Evolutionary conservation across 2,329 filamentous ascomycete genomes (phyloP).

Genomic region (Grosmannia serpens): DNA sequence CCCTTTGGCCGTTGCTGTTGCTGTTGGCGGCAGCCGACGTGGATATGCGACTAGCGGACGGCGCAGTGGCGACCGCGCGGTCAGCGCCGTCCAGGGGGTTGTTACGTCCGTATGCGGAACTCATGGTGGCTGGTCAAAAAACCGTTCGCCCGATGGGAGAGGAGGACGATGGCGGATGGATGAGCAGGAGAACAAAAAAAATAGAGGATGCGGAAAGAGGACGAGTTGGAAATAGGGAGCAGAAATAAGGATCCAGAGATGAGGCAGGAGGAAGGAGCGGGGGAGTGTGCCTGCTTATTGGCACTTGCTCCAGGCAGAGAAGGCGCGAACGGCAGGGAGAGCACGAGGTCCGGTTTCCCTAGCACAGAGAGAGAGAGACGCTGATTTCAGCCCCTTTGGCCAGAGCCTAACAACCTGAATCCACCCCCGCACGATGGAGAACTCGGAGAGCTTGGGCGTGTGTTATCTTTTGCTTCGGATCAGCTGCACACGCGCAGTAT

Average conservation of each 20-base stretch:
- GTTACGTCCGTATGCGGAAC: slow-evolving; percentile 2
- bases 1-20: background rate
- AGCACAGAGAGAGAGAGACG: no score
- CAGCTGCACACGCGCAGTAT: background rate
- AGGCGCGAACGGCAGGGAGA: slow-evolving; percentile 1
- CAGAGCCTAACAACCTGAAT: background rate
- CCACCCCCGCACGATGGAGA: background rate
- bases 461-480: background rate
- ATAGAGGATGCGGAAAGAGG: background rate
- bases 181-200: background rate
- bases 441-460: no score
- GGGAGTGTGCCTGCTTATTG: background rate
- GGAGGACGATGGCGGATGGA: background rate
- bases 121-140: background rate
- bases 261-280: background rate
- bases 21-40: background rate
- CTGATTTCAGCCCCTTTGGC: background rate
- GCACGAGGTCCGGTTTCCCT: background rate
- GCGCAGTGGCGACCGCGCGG: slow-evolving; percentile 1
- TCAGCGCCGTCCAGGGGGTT: slow-evolving; percentile 6
- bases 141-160: background rate
- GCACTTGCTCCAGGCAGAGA: background rate
- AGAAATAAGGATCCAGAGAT: background rate
- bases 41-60: slow-evolving; percentile 3
- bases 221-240: background rate